Evolutionary conservation across 2,329 filamentous ascomycete species (phyloP).

Genomic region (Fusarium tanahbumbuense): DNA sequence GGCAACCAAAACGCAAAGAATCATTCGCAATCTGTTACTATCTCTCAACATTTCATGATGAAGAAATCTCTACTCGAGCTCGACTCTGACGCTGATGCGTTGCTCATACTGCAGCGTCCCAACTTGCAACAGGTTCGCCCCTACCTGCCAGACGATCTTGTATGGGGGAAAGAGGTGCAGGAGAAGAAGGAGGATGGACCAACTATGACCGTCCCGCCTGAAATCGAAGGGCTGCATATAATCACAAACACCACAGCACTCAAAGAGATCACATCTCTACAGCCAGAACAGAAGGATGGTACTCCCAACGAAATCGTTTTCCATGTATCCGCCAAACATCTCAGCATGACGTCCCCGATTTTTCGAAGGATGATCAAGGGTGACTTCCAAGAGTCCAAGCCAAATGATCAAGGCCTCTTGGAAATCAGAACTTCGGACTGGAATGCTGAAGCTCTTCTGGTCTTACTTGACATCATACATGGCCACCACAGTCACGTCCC

Average conservation of each 20-base stretch:
- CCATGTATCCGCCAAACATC: not conserved
- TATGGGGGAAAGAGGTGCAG: not conserved
- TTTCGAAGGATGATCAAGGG: not conserved
- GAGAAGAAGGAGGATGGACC: too few species aligned
- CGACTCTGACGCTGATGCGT: not conserved
- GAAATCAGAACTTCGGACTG: not conserved
- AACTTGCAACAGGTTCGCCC: not conserved
- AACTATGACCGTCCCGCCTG: too few species aligned
- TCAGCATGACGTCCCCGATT: not conserved
- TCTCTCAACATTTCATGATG: not conserved
- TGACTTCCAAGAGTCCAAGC: not conserved
- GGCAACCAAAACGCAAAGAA: not conserved
- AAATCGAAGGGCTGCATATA: too few species aligned
- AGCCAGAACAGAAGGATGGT: not conserved
- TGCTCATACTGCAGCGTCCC: not conserved
- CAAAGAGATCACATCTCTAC: not conserved
- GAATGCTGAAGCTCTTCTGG: not conserved
- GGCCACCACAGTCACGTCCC: not conserved
- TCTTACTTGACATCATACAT: not conserved
- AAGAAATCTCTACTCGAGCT: not conserved
- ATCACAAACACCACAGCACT: not conserved
- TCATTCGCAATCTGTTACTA: not conserved
- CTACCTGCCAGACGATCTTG: fast-evolving
- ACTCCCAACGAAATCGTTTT: not conserved
- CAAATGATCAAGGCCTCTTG: not conserved